A percentile compares a stretch with the other conserved stretches of the same genome.
Conservation (phyloP, 345 rosid genomes). For the Hibiscus trionum region DNA sequence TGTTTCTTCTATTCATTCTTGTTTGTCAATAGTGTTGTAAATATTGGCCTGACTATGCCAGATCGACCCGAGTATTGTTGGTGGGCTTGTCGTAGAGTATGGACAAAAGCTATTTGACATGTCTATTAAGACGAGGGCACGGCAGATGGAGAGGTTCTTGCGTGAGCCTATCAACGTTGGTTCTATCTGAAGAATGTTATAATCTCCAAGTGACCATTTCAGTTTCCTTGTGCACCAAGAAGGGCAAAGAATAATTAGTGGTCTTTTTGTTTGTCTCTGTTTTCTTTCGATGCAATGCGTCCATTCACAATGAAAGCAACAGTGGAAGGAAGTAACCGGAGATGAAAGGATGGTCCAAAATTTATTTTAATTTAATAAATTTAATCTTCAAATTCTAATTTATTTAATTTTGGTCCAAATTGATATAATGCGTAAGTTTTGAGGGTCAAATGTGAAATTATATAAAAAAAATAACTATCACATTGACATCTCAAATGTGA, state of each 20-base stretch:
- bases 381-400: too few species aligned
- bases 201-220: not conserved
- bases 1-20: not conserved
- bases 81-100: slow-evolving; percentile 87
- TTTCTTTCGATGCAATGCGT: slow-evolving; percentile 7
- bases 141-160: slow-evolving; percentile 89
- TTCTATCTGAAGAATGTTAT: slow-evolving; percentile 23
- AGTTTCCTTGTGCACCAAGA: slow-evolving; percentile 5
- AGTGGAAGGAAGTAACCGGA: too few species aligned
- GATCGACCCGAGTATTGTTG: slow-evolving; percentile 87
- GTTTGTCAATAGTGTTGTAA: not conserved
- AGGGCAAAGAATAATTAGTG: not conserved
- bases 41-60: slow-evolving; percentile 18
- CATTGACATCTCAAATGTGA: too few species aligned
- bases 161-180: slow-evolving; percentile 52
- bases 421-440: too few species aligned
- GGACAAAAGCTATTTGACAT: slow-evolving; percentile 81
- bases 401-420: too few species aligned
- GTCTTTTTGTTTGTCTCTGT: not conserved
- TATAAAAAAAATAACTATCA: too few species aligned
- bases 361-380: too few species aligned
- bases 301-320: slow-evolving; percentile 22
- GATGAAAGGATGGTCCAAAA: too few species aligned
- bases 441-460: too few species aligned
- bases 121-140: slow-evolving; percentile 85